Evolutionary conservation across 257 asterid species (phyloP).

Genomic region (Ilex aquifolium): DNA sequence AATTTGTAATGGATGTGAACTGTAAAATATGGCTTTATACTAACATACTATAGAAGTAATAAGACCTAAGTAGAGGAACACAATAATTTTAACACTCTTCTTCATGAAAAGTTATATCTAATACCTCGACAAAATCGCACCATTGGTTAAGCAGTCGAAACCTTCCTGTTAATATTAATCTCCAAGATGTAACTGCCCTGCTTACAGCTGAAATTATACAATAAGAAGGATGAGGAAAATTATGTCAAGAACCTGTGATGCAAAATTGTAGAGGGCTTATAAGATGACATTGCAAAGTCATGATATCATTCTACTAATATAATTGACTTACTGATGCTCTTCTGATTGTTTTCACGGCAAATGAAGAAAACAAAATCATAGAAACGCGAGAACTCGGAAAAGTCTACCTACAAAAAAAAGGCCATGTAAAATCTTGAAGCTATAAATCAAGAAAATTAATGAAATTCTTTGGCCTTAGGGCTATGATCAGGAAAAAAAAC

Average conservation of each 20-base stretch:
- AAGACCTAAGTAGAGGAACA: neutral
- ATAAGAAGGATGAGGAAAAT: neutral
- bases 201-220: constrained; percentile 65
- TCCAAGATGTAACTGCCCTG: constrained; percentile 89
- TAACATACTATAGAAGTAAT: too few relatives aligned
- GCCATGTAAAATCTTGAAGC: neutral
- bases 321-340: constrained; percentile 67
- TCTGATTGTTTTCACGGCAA: constrained; percentile 95
- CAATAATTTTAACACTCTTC: neutral
- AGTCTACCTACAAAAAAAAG: constrained; percentile 53
- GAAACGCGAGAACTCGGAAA: constrained; percentile 71
- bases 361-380: constrained; percentile 90
- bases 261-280: too few relatives aligned
- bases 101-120: neutral
- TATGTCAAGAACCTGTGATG: neutral
- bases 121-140: constrained; percentile 90
- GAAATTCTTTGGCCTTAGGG: too few relatives aligned
- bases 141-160: constrained; percentile 83
- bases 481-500: neutral
- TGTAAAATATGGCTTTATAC: too few relatives aligned
- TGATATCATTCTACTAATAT: constrained; percentile 7
- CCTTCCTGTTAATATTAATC: constrained; percentile 82
- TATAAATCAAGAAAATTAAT: neutral
- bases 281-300: neutral
- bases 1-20: too few relatives aligned